phyloP scores from a whole-genome alignment of 441 rosid species.

The Isatis lusitanica region DNA sequence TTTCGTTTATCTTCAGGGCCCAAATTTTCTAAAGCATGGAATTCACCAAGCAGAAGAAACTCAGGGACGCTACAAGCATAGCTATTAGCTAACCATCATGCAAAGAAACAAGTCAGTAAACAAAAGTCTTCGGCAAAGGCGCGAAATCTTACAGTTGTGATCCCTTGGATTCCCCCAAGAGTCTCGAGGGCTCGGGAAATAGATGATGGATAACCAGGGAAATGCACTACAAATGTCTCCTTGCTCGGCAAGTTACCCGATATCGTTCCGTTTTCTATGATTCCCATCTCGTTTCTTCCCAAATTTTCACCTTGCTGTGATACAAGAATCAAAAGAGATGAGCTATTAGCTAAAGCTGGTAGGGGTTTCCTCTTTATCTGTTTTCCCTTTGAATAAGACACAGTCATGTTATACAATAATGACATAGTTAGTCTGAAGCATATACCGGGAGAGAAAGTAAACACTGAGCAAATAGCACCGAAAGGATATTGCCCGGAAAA shows the following conservation, averaged over 20 bases:
- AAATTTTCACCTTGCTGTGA: conserved; percentile 1
- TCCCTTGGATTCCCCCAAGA: conserved; percentile 74
- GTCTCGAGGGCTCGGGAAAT: conserved; percentile 65
- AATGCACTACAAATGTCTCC: conserved; percentile 62
- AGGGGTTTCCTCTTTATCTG: no score
- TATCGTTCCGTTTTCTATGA: conserved; percentile 58
- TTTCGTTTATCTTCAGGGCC: not conserved
- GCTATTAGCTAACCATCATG: not conserved
- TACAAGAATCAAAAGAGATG: not conserved
- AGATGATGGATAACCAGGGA: conserved; percentile 80
- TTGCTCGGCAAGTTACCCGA: conserved; percentile 59
- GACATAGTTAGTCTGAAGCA: no score
- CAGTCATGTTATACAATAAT: no score
- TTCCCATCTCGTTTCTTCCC: conserved; percentile 46
- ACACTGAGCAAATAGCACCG: not conserved
- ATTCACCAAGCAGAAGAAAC: not conserved
- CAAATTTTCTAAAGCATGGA: not conserved
- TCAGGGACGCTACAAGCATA: not conserved
- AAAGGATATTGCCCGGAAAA: not conserved
- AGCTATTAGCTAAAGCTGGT: no score
- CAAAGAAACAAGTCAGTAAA: not conserved
- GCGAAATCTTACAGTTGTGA: conserved; percentile 42
- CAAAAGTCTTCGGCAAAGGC: not conserved
- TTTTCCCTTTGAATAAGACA: no score
- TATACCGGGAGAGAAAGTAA: no score